phyloP scores from a whole-genome alignment of 306 rosid species.

The Chamaecrista fasciculata region DNA sequence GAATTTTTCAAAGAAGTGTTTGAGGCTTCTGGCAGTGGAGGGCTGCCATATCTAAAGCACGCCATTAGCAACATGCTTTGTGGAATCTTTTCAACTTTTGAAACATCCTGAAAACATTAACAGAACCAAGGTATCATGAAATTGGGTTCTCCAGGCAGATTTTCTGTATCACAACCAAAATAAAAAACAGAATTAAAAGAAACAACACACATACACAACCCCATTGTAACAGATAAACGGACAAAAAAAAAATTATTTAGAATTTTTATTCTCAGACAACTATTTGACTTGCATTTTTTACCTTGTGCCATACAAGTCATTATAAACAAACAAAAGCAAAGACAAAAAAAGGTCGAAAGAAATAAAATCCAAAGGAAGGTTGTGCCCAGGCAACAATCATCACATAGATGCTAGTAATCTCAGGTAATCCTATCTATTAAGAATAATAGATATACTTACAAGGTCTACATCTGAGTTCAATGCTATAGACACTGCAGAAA shows the following conservation, averaged over 20 bases:
- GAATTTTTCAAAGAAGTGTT: conserved; percentile 57
- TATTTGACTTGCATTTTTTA: conserved; percentile 2
- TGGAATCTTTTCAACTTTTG: conserved; percentile 49
- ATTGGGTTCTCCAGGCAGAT: not conserved
- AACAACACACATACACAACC: not conserved
- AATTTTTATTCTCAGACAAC: conserved; percentile 24
- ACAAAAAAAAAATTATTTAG: not conserved
- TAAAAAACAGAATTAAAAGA: not conserved
- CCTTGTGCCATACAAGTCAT: conserved; percentile 8
- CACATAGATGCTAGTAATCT: conserved; percentile 11
- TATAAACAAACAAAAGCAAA: conserved; percentile 11
- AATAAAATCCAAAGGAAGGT: not conserved
- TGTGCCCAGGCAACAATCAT: conserved; percentile 2
- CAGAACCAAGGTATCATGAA: not conserved
- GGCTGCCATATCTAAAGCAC: conserved; percentile 93
- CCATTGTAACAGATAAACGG: not conserved
- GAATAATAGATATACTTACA: conserved; percentile 57
- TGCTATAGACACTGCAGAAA: conserved; percentile 72
- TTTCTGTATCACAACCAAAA: conserved; percentile 16
- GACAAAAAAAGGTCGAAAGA: not conserved
- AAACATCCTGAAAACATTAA: conserved; percentile 56
- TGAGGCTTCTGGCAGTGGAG: conserved; percentile 75
- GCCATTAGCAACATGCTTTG: conserved; percentile 56
- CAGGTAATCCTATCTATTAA: conserved; percentile 17
- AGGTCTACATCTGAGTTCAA: conserved; percentile 74